Conservation (phyloP, 257 asterid genomes). For the Anisodus tanguticus region DNA sequence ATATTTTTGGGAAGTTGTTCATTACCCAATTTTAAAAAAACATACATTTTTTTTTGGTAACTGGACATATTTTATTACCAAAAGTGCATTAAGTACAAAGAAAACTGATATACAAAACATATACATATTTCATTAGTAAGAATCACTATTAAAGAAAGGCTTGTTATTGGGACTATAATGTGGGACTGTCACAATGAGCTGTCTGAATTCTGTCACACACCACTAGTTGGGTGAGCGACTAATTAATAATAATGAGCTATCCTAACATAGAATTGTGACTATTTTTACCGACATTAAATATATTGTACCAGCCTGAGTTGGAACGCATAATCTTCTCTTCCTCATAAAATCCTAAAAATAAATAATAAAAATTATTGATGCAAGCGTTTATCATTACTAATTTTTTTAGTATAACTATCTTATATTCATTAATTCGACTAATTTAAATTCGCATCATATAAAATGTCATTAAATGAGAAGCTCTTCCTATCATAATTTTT, state of each 20-base stretch:
- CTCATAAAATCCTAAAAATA: neutral
- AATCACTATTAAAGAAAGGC: neutral
- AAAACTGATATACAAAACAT: too few species aligned
- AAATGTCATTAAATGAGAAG: neutral
- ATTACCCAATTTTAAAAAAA: neutral
- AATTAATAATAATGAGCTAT: conserved; percentile 29
- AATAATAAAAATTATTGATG: too few species aligned
- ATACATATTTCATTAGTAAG: too few species aligned
- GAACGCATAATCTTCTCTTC: neutral
- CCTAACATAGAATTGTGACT: conserved; percentile 23
- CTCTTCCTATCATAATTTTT: too few species aligned
- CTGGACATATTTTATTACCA: too few species aligned
- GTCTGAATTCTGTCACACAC: conserved; percentile 36
- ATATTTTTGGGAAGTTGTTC: neutral
- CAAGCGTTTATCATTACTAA: neutral
- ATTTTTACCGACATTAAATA: neutral
- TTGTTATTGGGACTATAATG: neutral
- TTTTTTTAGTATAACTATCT: neutral
- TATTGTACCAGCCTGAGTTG: neutral
- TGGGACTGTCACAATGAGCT: conserved; percentile 44
- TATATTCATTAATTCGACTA: neutral
- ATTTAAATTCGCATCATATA: neutral
- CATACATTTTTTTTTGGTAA: neutral
- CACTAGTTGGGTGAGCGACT: conserved; percentile 14
- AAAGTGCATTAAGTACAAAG: too few species aligned